Percentiles rank a stretch among this genome's conserved stretches.
Evolutionary conservation across 2,329 filamentous ascomycete species (phyloP).

Genomic region (Ceratocystis eucalypticola): DNA sequence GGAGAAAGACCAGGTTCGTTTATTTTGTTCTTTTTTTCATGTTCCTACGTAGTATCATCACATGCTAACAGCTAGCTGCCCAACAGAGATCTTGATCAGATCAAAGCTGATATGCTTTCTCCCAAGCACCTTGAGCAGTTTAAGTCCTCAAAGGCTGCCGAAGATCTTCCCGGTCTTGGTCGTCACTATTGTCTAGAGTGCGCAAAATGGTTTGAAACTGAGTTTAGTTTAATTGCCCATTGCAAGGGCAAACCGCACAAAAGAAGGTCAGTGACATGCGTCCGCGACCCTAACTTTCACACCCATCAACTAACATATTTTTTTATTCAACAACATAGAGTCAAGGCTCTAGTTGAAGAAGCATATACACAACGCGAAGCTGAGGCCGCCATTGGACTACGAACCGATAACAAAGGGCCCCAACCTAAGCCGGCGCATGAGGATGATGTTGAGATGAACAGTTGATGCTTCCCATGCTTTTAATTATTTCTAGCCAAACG

Average conservation of each 20-base stretch:
- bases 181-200: conserved; percentile 83
- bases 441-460: conserved; percentile 27
- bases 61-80: conserved; percentile 20
- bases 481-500: background rate
- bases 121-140: conserved; percentile 68
- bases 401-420: conserved; percentile 48
- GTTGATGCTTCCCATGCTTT: conserved; percentile 20
- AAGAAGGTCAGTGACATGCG: conserved; percentile 48
- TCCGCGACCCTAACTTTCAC: background rate
- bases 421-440: conserved; percentile 20
- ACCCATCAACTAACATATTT: background rate
- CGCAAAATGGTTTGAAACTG: conserved; percentile 89
- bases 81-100: conserved; percentile 80
- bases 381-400: conserved; percentile 62
- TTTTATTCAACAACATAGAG: conserved; percentile 34
- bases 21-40: background rate
- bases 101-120: conserved; percentile 67
- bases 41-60: background rate
- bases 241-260: conserved; percentile 85
- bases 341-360: conserved; percentile 70
- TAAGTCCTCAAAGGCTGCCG: conserved; percentile 62
- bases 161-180: conserved; percentile 80
- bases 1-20: conserved; percentile 52
- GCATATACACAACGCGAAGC: conserved; percentile 78
- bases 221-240: conserved; percentile 61